Base-by-base conservation (phyloP, 78 protist genomes). In the Trichosphaerium sp. region DNA sequence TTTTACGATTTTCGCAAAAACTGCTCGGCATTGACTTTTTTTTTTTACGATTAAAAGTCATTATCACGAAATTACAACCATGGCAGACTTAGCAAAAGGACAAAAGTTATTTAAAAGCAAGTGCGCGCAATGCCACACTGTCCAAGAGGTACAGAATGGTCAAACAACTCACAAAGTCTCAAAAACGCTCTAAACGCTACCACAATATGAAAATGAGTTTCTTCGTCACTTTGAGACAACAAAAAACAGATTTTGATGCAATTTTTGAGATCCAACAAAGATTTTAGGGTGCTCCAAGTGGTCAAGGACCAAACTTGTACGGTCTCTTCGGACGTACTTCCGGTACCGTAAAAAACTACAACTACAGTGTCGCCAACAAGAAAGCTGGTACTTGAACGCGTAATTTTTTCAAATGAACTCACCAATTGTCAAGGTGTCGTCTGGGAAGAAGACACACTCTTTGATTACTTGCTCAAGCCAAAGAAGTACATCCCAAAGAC, bases 401-500 rank as follows among this genome's bases (percentile, higher is more conserved):
- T 6, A 34, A 10, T 8, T 31, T 5, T 65, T 37, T n/a, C 39
- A 47, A 23, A 4, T 5, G 7, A 39, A 25, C 23, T 10, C 38
- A 14, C 10, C n/a, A 15, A 15, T 44, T 44, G 26, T 38, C 18
- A 34, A 80, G 86, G 79, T 74, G 68, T 88, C 72, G 37, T 64
- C 35, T 91, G 96, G 96, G 75, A 65, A 58, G 84, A 85, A 47
- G 71, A 86, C 75, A 80, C 91, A 43, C 83, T 91, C 47, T 56
- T 65, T 58, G 79, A 49, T 25, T 91, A 91, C 74, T 76, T 91
- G 48, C 18, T 47, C 59, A 85, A 87, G 69, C 92, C 95, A 54
- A 90, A 80, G 80, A 85, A 91, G 83, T 85, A 66, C 80, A 91
- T 91, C 85, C 92, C 74, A 55, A 89, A 89, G 42, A 91, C 88